A percentile compares a stretch with the other conserved stretches of the same genome.
Conservation (phyloP, 176 grass and related monocot genomes). For the Lolium multiflorum region DNA sequence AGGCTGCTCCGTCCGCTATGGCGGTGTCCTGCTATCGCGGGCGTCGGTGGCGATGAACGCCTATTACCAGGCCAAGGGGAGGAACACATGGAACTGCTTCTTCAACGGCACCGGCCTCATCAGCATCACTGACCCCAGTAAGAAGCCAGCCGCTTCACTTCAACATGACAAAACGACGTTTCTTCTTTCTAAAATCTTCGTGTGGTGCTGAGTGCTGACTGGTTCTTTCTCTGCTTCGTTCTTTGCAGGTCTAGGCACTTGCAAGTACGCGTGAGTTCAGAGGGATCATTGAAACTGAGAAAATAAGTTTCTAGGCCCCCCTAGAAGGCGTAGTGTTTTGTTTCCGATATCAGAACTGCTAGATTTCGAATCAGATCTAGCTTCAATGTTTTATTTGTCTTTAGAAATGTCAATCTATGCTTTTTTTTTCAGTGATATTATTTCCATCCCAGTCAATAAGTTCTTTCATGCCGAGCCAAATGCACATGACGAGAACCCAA, state of each 20-base stretch:
- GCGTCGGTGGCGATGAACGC: conserved; percentile 62
- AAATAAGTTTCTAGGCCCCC: conserved; percentile 26
- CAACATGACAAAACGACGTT: not conserved
- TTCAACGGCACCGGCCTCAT: conserved; percentile 65
- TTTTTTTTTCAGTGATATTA: not conserved
- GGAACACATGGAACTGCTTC: conserved; percentile 73
- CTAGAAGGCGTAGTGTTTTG: not conserved
- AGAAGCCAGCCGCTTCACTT: conserved; percentile 9
- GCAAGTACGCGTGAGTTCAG: conserved; percentile 47
- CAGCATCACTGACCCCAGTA: conserved; percentile 62
- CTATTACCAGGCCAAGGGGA: conserved; percentile 56
- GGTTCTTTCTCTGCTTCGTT: not conserved
- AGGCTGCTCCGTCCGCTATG: conserved; percentile 17
- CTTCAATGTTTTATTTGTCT: not conserved
- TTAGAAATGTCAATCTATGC: not conserved
- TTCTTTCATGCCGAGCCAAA: not conserved
- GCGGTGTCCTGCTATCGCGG: not conserved
- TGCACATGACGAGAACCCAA: not conserved
- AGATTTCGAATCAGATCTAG: not conserved
- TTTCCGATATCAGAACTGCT: conserved; percentile 27
- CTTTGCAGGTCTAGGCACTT: conserved; percentile 47
- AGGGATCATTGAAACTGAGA: not conserved
- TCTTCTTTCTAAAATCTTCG: not conserved
- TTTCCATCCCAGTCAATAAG: not conserved
- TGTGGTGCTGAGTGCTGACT: not conserved